Conservation (phyloP, 116 monocot species). For the Posidonia oceanica region DNA sequence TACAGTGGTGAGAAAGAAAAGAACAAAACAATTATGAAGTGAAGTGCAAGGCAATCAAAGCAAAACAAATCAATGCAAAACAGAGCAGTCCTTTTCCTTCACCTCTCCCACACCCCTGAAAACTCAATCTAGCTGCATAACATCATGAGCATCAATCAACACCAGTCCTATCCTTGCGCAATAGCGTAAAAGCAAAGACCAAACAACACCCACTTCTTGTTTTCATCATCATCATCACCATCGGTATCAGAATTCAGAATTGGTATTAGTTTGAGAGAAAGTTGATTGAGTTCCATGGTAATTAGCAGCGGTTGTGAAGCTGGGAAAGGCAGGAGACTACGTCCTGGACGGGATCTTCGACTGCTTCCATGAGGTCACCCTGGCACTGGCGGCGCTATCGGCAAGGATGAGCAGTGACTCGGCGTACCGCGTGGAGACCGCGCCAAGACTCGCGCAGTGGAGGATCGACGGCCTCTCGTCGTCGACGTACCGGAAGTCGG, state of each 20-base stretch:
- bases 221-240: not conserved
- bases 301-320: constrained; percentile 5
- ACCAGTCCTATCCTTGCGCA: too few species aligned
- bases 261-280: not conserved
- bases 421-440: constrained; percentile 54
- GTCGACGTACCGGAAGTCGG: constrained; percentile 65
- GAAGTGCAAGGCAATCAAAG: constrained; percentile 8
- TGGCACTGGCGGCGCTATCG: constrained; percentile 38
- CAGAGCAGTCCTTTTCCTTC: not conserved
- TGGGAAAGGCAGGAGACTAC: constrained; percentile 16
- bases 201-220: not conserved
- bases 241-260: too few species aligned
- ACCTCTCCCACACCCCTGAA: not conserved
- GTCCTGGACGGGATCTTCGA: constrained; percentile 42
- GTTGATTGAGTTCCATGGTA: not conserved
- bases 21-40: not conserved
- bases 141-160: too few species aligned
- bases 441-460: constrained; percentile 86
- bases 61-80: not conserved
- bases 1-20: not conserved
- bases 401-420: constrained; percentile 56
- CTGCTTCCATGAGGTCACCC: constrained; percentile 80
- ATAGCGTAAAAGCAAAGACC: constrained; percentile 5
- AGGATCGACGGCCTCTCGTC: constrained; percentile 51
- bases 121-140: not conserved